A percentile compares a stretch with the other conserved stretches of the same genome.
Evolutionary conservation across 169 alveolate genomes (phyloP).

Genomic region (Miamiensis avidus): DNA sequence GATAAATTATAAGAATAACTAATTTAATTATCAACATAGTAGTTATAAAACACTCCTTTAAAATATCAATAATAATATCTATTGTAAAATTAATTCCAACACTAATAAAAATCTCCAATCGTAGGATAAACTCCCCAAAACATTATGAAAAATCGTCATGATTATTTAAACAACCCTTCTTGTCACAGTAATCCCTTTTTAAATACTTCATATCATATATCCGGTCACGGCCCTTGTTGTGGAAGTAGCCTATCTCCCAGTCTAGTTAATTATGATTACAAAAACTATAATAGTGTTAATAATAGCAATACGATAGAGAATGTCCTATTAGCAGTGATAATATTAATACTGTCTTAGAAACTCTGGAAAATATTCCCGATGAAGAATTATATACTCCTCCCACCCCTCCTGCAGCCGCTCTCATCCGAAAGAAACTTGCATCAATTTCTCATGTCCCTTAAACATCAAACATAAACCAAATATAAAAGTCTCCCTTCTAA

Average conservation of each 20-base stretch:
- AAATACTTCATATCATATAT: neutral
- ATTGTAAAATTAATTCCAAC: neutral
- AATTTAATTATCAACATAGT: neutral
- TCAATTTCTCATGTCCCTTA: too few species aligned
- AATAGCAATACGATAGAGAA: neutral
- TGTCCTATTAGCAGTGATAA: neutral
- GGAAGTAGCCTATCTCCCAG: too few species aligned
- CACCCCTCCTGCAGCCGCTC: too few species aligned
- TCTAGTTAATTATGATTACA: too few species aligned
- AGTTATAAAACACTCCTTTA: neutral
- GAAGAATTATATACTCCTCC: too few species aligned
- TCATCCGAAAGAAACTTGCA: too few species aligned
- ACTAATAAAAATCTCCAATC: too few species aligned
- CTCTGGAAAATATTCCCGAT: neutral
- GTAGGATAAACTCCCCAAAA: neutral
- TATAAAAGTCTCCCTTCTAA: too few species aligned
- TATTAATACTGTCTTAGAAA: too few species aligned
- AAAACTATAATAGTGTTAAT: neutral
- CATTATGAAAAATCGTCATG: neutral
- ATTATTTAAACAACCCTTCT: neutral
- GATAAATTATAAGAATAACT: neutral
- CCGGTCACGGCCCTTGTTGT: too few species aligned
- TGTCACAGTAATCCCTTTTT: neutral
- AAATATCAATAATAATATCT: too few species aligned
- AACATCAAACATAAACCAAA: too few species aligned